These are phyloP conservation scores for Mariannaea sp. DNA, from an alignment of 2,329 filamentous ascomycete species.

Conservation along the genomic window DNA sequence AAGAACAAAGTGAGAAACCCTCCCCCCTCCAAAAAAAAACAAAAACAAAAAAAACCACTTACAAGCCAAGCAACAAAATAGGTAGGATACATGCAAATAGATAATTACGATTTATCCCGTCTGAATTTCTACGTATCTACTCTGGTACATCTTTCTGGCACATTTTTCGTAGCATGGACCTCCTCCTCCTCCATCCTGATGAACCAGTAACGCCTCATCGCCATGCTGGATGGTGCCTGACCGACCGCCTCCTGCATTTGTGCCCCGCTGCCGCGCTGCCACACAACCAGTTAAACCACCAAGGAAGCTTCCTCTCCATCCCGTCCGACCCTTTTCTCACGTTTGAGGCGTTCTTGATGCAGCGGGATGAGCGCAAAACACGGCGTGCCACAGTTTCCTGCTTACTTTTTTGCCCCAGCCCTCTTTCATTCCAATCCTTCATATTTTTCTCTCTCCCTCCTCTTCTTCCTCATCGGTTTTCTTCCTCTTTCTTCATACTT, in stretches of 20 bases:
- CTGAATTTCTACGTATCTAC: too few species aligned
- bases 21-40: too few species aligned
- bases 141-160: too few species aligned
- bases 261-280: constrained; percentile 17
- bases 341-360: background rate
- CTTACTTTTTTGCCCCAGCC: background rate
- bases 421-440: background rate
- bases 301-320: constrained; percentile 3
- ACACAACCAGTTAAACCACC: constrained; percentile 11
- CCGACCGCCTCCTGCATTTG: constrained; percentile 7
- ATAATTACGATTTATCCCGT: too few species aligned
- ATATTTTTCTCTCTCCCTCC: background rate
- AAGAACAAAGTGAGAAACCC: too few species aligned
- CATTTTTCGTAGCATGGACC: background rate
- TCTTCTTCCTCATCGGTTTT: background rate
- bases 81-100: too few species aligned
- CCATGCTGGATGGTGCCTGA: background rate
- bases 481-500: background rate
- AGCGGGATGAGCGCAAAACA: background rate
- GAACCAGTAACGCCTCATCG: too few species aligned
- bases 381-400: background rate
- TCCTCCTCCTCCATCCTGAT: too few species aligned
- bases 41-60: too few species aligned
- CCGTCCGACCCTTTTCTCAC: background rate
- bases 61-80: too few species aligned